Evolutionary conservation across 1,284 basidiomycete genomes (phyloP).

Genomic region (Retiboletus flavoniger): DNA sequence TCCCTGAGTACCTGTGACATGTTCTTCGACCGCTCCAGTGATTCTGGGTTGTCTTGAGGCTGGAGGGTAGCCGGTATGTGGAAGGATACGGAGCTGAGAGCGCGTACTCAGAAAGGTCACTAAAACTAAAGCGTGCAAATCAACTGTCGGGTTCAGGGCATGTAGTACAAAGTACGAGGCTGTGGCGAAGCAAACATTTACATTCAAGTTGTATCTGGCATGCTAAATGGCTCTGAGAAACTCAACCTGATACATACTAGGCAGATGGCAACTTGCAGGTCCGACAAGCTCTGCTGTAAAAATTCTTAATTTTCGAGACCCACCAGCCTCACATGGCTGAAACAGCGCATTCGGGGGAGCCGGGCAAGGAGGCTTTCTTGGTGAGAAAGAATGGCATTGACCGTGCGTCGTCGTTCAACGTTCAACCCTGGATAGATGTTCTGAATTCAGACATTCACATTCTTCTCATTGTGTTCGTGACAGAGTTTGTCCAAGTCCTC

Average conservation of each 20-base stretch:
- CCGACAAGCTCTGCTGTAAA: constrained; percentile 9
- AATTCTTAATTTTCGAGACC: not conserved
- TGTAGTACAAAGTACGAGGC: not conserved
- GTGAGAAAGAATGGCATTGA: constrained; percentile 47
- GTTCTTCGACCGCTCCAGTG: no score
- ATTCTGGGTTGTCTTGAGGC: no score
- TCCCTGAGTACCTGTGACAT: not conserved
- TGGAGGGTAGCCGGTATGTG: no score
- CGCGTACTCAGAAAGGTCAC: no score
- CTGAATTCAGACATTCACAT: constrained; percentile 15
- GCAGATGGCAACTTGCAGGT: constrained; percentile 9
- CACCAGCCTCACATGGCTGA: constrained; percentile 19
- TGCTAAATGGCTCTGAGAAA: not conserved
- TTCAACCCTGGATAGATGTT: constrained; percentile 18
- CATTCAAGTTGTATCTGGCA: not conserved
- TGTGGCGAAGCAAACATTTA: not conserved
- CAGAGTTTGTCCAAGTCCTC: constrained; percentile 40
- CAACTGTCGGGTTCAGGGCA: not conserved
- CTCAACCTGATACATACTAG: not conserved
- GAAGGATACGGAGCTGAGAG: no score
- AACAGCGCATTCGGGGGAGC: constrained; percentile 8
- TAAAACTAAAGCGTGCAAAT: no score
- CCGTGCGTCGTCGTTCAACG: constrained; percentile 38
- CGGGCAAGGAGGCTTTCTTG: constrained; percentile 26
- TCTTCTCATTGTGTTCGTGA: constrained; percentile 4